These are phyloP conservation scores for Toxoplasma gondii DNA, from an alignment of 169 alveolate species.

Conservation along the genomic window DNA sequence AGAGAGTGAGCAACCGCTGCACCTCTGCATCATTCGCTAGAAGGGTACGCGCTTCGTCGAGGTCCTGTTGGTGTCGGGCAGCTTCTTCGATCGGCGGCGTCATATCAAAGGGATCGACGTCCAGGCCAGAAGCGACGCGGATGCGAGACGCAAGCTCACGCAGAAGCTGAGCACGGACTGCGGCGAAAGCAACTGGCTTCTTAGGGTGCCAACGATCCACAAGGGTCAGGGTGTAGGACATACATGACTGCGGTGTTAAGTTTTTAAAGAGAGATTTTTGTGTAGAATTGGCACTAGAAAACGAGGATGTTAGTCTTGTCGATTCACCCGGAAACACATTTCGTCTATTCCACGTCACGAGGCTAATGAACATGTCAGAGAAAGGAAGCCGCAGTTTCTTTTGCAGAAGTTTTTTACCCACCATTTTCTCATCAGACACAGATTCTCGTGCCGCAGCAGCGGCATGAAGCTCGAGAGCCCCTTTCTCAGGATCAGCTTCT, in stretches of 20 bases:
- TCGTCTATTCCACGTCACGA: neutral
- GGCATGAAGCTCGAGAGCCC: neutral
- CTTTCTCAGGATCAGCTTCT: neutral
- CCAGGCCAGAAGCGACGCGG: neutral
- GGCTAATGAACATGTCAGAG: neutral
- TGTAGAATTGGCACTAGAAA: too few species aligned
- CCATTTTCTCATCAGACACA: neutral
- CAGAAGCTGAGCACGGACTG: slow-evolving; percentile 22
- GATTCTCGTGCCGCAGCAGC: neutral
- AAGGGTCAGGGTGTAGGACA: neutral
- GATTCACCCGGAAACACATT: neutral
- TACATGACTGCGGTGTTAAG: neutral
- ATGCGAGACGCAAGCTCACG: slow-evolving; percentile 7
- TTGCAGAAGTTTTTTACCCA: neutral
- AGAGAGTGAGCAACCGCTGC: slow-evolving; percentile 24
- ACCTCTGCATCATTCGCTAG: slow-evolving; percentile 29
- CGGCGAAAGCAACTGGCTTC: neutral
- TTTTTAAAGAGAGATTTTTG: neutral
- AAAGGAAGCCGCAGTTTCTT: neutral
- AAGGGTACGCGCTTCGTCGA: neutral
- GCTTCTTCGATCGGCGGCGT: neutral
- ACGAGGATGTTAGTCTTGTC: neutral
- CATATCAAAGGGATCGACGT: neutral
- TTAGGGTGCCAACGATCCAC: neutral
- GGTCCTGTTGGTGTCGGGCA: neutral